Evolutionary conservation across 2,329 filamentous ascomycete genomes (phyloP), one percentile per base, ranked within the genome.

Genomic region (Trichoderma guizhouense): DNA sequence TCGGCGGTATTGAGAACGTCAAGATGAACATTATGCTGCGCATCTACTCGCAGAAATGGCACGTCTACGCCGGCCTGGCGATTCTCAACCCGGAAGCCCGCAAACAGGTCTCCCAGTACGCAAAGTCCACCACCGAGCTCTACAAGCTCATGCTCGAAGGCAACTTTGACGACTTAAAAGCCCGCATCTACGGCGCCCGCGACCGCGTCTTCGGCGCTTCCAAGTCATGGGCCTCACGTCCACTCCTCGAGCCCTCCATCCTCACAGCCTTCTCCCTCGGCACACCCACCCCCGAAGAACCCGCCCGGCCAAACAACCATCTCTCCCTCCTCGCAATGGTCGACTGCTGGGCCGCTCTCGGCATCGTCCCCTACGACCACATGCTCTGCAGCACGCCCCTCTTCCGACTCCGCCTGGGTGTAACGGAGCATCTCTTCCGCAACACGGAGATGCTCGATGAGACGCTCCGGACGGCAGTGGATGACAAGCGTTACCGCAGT

Each of bases 301-400:
- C 75, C 76, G 79, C 72, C 77, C 88, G 93, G 24, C 93, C 92
- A 68, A 99, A 99, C 83, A 99, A 96, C 80, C 97, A 99, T 82
- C 87, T 99, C 34, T 95, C 91, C 79, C 86, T 99, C 71, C 87
- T 99, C 58, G 96, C 95, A 61, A 99, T 99, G 89, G 97, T 98
- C 57, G 96, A 99, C 84, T 98, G 95, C 83, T 99, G 96, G 96
- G 96, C 93, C 79, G 93, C 93, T 76, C 87, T 98, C 60, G 92
- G 91, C 39, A 99, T 98, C 77, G 92, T 97, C 62, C 96, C 96
- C 0, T 99, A 99, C 81, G 95, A 99, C 82, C 97, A 99, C 85
- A 99, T 99, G 95, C 97, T 99, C 76, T 99, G 96, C 84, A 97
- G 94, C 69, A 99, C 96, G 51, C 96, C 96, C 84, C 89, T 98